Conservation (phyloP, 106 monocot genomes). For the Alisma plantagoaquatica region DNA sequence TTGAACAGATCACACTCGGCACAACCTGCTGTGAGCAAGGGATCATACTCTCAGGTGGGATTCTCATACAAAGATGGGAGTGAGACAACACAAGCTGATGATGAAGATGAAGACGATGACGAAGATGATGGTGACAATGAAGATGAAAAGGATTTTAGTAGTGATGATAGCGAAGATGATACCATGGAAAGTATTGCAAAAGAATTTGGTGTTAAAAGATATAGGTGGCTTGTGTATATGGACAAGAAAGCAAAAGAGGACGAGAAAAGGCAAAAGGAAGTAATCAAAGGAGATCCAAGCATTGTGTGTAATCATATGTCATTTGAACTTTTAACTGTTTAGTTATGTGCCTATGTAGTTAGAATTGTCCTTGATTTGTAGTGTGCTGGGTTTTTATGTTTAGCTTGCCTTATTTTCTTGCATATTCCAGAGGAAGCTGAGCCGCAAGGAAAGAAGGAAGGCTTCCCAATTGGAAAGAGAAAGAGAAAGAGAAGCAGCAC, state of each 20-base stretch:
- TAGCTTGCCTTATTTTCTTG: too few relatives aligned
- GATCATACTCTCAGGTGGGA: constrained; percentile 92
- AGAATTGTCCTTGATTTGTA: not conserved
- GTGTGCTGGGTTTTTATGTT: not conserved
- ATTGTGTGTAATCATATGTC: constrained; percentile 44
- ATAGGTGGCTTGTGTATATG: constrained; percentile 98
- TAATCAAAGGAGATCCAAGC: constrained; percentile 88
- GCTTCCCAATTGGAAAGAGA: constrained; percentile 96
- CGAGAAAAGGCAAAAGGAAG: constrained; percentile 92
- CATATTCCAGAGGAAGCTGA: constrained; percentile 68
- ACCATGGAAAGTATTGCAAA: constrained; percentile 83
- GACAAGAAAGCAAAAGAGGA: constrained; percentile 97
- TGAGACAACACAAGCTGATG: constrained; percentile 53
- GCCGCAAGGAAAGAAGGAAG: constrained; percentile 98
- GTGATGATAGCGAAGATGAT: constrained; percentile 95
- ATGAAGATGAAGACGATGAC: constrained; percentile 46
- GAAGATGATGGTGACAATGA: constrained; percentile 84
- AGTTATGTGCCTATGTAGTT: not conserved
- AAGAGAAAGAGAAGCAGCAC: constrained; percentile 70
- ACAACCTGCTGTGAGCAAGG: constrained; percentile 56
- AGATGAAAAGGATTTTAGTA: constrained; percentile 89
- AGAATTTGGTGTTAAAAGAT: constrained; percentile 96
- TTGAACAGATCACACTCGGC: constrained; percentile 34
- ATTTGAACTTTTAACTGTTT: not conserved
- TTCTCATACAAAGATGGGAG: constrained; percentile 83